Conservation (phyloP, 805 yeast genomes). For the Candida fluviatilis region DNA sequence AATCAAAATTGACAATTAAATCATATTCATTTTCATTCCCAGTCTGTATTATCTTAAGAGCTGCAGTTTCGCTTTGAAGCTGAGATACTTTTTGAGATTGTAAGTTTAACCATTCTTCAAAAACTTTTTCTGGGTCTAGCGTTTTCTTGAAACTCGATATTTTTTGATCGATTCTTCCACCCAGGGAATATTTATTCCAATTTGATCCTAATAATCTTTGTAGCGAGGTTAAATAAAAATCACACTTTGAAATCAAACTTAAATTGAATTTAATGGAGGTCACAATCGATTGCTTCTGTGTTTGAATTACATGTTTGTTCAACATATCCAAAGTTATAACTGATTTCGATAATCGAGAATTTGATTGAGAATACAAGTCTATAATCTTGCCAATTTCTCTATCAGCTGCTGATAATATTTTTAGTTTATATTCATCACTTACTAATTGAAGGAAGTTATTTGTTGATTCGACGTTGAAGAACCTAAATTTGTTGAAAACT, state of each 20-base stretch:
- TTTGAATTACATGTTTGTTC: neutral
- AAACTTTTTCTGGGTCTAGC: constrained; percentile 39
- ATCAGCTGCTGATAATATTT: constrained; percentile 25
- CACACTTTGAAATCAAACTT: constrained; percentile 17
- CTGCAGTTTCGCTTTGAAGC: constrained; percentile 19
- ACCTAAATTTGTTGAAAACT: constrained; percentile 18
- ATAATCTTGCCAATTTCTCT: constrained; percentile 20
- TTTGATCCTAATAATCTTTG: constrained; percentile 25
- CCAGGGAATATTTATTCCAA: constrained; percentile 43
- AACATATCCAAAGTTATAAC: neutral
- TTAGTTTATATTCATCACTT: constrained; percentile 33
- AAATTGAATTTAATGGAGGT: constrained; percentile 14
- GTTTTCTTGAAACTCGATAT: constrained; percentile 42
- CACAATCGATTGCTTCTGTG: constrained; percentile 3
- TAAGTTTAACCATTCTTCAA: constrained; percentile 46
- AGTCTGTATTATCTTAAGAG: constrained; percentile 35
- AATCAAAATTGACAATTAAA: constrained; percentile 51
- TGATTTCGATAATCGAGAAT: constrained; percentile 3
- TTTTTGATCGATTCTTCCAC: constrained; percentile 55
- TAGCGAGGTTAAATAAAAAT: constrained; percentile 21
- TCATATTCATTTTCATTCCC: constrained; percentile 17
- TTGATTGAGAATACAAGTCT: constrained; percentile 9
- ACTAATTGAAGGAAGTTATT: constrained; percentile 21
- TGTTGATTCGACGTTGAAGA: constrained; percentile 10
- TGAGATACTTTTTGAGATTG: constrained; percentile 7